Evolutionary conservation across 495 filamentous ascomycete species (phyloP), one percentile per base, ranked within the genome.

Genomic region (Hypomontagnella monticulosa): DNA sequence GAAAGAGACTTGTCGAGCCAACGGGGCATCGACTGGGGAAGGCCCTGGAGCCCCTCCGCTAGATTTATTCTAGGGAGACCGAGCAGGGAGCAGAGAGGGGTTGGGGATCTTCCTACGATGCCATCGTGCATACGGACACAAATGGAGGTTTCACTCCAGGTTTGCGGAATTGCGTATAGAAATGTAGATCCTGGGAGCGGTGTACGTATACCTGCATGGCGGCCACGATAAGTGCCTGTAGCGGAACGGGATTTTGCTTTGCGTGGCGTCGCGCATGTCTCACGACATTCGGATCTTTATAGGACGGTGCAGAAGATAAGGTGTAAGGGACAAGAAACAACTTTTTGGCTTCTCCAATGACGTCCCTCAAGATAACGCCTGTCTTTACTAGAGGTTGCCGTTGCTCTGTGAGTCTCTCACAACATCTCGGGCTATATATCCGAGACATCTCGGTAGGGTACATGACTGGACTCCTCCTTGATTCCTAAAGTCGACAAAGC

Each of bases 231-330:
- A 50, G n/a, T 20, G 8, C 41, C 12, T 7, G 44, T 11, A 19
- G 40, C 37, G 44, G 11, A 14, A 40, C 30, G 38, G 40, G 32
- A n/a, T 12, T 15, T 20, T 8, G 20, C 30, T 23, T n/a, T 53
- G 11, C 4, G 51, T 63, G 43, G 60, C 43, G 60, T 41, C 20
- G 38, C 7, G 11, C 18, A 51, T 36, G 61, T 59, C 33, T 53
- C 48, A 54, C 40, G 10, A 48, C 19, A 47, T 41, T 15, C 40
- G 18, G 8, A 12, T 7, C 18, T 11, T 44, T 32, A 50, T 50
- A 53, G 54, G 42, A 41, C 14, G 14, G 19, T 33, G n/a, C 14
- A 10, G 38, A 41, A 8, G 19, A 19, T 38, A 53, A 65, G 51
- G 53, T 38, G 44, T 30, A 38, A 8, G n/a, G 0, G 15, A 9